These are phyloP conservation scores for Herpetomonas muscarum DNA, from an alignment of 208 protist species.

Conservation along the genomic window DNA sequence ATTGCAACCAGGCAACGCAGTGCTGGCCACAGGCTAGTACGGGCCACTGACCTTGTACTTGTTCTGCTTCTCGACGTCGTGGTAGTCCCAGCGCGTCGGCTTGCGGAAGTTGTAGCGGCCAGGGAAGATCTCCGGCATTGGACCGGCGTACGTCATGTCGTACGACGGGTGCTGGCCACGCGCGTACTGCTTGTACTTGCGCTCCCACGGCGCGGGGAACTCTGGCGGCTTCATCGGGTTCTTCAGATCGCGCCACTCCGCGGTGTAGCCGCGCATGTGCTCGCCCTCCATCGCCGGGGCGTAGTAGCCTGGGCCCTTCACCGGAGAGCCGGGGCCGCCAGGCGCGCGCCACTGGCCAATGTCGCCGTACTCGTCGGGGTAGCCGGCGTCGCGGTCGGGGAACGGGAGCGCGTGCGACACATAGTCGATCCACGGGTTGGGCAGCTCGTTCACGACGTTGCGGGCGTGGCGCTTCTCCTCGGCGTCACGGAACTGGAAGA, in stretches of 20 bases:
- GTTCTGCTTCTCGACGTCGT: slow-evolving; percentile 84
- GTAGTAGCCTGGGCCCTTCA: slow-evolving; percentile 86
- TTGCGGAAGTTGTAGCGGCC: slow-evolving; percentile 82
- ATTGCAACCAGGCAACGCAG: no score
- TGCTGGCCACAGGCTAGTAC: no score
- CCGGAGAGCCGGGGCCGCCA: slow-evolving; percentile 73
- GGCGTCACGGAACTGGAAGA: slow-evolving; percentile 87
- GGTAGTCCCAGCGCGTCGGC: slow-evolving; percentile 88
- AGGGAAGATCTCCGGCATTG: slow-evolving; percentile 91
- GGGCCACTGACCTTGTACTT: slow-evolving; percentile 86
- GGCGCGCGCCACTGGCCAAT: slow-evolving; percentile 89
- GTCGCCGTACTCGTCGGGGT: slow-evolving; percentile 90
- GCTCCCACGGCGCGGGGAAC: slow-evolving; percentile 86
- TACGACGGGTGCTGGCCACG: slow-evolving; percentile 89
- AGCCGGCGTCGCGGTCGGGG: slow-evolving; percentile 86
- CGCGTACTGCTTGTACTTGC: slow-evolving; percentile 89
- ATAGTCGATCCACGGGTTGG: slow-evolving; percentile 88
- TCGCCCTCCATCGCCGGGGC: slow-evolving; percentile 87
- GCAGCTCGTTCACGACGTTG: slow-evolving; percentile 76
- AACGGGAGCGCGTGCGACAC: slow-evolving; percentile 87
- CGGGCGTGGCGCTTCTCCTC: slow-evolving; percentile 78
- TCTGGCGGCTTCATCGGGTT: slow-evolving; percentile 81
- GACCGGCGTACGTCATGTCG: slow-evolving; percentile 89
- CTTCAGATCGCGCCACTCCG: slow-evolving; percentile 86
- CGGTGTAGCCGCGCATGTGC: slow-evolving; percentile 81